Base-by-base conservation (phyloP, 2,329 filamentous ascomycete genomes). In the Trichoderma sp. region DNA sequence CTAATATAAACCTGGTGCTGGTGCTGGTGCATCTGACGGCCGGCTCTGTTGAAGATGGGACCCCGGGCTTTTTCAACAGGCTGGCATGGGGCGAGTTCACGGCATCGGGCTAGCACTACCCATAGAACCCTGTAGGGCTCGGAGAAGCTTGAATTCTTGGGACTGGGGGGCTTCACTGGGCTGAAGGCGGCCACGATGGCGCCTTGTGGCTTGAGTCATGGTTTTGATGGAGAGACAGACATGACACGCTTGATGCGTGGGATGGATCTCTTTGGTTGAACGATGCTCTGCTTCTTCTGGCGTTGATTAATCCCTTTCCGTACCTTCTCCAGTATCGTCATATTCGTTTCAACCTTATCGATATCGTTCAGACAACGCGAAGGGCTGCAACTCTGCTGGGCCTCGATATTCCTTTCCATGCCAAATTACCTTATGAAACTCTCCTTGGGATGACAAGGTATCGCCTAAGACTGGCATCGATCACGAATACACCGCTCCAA, bases 21-120 rank as follows among this genome's bases (percentile, higher is more conserved):
- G 48, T 62, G 59, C 58, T 45, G 39, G 59, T 45, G 59, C 59
- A 54, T 62, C 59, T 62, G 59, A 54, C 59, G 39, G 55, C 48
- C 17, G 21, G 39, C 59, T 39, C 12, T n/a, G 17, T 26, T n/a
- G 48, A 34, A 24, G 59, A 48, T 54, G 59, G 59, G 15, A 43
- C 45, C 50, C 50, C 34, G 26, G 9, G 28, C 19, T 17, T 39
- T 52, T 62, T 14, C 26, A 17, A 34, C 17, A 19, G 21, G 48
- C 34, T 39, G 34, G 41, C 24, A 19, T 44, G 30, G 47, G 39
- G 17, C 12, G 39, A 62, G 39, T 45, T 17, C 39, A 12, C 17
- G 34, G 47, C 47, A 48, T 21, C 30, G 24, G 34, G 47, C 21
- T 21, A 15, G 21, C 21, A 24, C 28, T 39, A 3, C 28, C 39